Percentiles rank a stretch among this genome's conserved stretches.
phyloP scores from a whole-genome alignment of 306 rosid species.

The Cucurbita ficifolia region DNA sequence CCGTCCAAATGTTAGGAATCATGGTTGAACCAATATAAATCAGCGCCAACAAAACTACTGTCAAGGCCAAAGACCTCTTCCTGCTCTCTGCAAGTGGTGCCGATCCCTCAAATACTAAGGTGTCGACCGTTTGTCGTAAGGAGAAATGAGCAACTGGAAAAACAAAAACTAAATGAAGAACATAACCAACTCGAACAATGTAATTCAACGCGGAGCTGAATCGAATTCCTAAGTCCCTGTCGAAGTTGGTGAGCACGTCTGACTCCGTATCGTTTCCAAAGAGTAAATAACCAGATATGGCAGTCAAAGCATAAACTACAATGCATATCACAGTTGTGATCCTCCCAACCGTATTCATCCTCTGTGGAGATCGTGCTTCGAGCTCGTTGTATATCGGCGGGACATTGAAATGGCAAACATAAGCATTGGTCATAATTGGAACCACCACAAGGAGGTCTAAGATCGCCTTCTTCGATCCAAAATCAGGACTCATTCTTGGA shows the following conservation, averaged over 20 bases:
- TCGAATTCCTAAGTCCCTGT: conserved; percentile 62
- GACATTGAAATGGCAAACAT: conserved; percentile 74
- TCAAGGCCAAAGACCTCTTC: conserved; percentile 64
- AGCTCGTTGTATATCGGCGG: conserved; percentile 89
- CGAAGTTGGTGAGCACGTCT: conserved; percentile 77
- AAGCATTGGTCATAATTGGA: conserved; percentile 91
- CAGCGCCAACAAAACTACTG: conserved; percentile 50
- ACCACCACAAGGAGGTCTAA: conserved; percentile 91
- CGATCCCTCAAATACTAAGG: conserved; percentile 54
- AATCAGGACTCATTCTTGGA: conserved; percentile 73
- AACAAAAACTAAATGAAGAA: conserved; percentile 86
- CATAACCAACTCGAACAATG: conserved; percentile 70
- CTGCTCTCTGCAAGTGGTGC: conserved; percentile 67
- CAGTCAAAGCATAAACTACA: conserved; percentile 59
- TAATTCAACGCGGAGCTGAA: conserved; percentile 63
- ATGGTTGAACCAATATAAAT: conserved; percentile 79
- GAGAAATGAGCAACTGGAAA: conserved; percentile 95
- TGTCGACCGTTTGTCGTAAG: conserved; percentile 59
- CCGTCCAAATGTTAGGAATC: conserved; percentile 92
- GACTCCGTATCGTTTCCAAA: conserved; percentile 79
- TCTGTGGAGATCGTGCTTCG: conserved; percentile 56
- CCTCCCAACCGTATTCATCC: conserved; percentile 86
- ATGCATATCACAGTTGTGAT: conserved; percentile 62
- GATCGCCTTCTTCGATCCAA: conserved; percentile 51
- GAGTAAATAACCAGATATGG: conserved; percentile 66